Base-by-base conservation (phyloP, 2,329 filamentous ascomycete species). In the Trichoderma gracile region DNA sequence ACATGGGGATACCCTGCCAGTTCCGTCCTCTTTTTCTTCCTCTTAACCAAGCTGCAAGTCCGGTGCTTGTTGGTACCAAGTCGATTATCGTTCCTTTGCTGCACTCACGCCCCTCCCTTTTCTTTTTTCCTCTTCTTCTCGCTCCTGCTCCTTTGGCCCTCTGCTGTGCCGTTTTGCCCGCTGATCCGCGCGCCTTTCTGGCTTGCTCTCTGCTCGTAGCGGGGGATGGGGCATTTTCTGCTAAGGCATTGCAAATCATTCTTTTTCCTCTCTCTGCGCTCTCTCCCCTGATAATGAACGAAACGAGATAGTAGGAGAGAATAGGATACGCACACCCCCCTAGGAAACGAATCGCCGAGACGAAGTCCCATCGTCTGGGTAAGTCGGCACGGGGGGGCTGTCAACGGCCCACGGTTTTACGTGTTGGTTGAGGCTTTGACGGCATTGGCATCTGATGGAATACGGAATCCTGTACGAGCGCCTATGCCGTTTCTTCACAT, bases 351-450 rank as follows among this genome's bases (percentile, higher is more conserved):
- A 46, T 33, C 46, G 27, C 45, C 55, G 42, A 59, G 30, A 21
- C 23, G 46, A 45, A 5, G 53, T 27, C 33, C 57, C 33, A 38
- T 63, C 60, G 61, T 66, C 68, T 69, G 68, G 68, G 53, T 68
- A 69, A 66, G 43, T 68, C 65, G 68, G 68, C 68, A 67, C 63
- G 64, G n/a, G 33, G 21, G 10, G 10, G 12, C 33, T n/a, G 53
- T 30, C 38, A 52, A 38, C 30, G 58, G 25, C n/a, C 30, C 40
- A 55, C 9, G 38, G 57, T 8, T 38, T 60, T 43, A 60, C 57
- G 57, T 25, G 57, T 60, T 60, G 45, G 23, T 12, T n/a, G 57
- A 43, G 38, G 57, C 46, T 50, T 60, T 60, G 46, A 60, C 38
- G 33, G 33, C 17, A 19, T 14, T 40, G 45, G n/a, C 43, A 23